These are phyloP conservation scores for Trametes punicea DNA, from an alignment of 768 basidiomycete genomes.

Conservation along the genomic window DNA sequence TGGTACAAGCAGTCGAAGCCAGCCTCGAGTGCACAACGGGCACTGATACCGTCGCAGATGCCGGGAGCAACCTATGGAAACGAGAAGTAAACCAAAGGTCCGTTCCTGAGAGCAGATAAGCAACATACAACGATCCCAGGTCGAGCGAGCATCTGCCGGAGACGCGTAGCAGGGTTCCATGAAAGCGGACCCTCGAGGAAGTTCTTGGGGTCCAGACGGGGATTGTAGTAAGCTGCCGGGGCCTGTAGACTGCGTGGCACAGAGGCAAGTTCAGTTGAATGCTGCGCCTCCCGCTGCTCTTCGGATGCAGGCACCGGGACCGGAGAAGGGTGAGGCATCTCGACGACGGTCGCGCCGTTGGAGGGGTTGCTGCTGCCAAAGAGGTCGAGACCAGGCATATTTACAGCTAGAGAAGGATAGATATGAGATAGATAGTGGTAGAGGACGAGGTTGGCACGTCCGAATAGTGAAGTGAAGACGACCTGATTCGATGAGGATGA, in stretches of 20 bases:
- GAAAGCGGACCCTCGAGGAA: constrained; percentile 69
- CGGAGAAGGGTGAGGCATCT: constrained; percentile 7
- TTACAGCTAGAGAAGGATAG: constrained; percentile 9
- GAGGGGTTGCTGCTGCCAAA: constrained; percentile 24
- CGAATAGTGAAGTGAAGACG: neutral
- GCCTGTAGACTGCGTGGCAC: constrained; percentile 11
- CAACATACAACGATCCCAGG: constrained; percentile 71
- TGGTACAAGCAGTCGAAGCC: constrained; percentile 78
- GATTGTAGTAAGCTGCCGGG: constrained; percentile 51
- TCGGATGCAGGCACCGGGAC: neutral
- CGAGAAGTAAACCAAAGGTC: neutral
- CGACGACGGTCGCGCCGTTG: constrained; percentile 18
- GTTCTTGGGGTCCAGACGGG: constrained; percentile 66
- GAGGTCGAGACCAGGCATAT: constrained; percentile 30
- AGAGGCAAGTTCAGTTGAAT: neutral
- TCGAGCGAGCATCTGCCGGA: constrained; percentile 51
- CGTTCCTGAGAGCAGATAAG: neutral
- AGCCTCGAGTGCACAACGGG: constrained; percentile 74
- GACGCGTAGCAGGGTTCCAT: constrained; percentile 62
- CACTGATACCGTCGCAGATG: constrained; percentile 77
- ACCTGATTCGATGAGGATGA: constrained; percentile 2
- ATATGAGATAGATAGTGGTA: constrained; percentile 2
- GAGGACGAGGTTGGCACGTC: neutral
- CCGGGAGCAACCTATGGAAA: constrained; percentile 64
- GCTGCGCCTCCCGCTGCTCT: neutral